Evolutionary conservation across 345 rosid genomes (phyloP), one percentile per base, ranked within the genome.

Genomic region (Viola odorata): DNA sequence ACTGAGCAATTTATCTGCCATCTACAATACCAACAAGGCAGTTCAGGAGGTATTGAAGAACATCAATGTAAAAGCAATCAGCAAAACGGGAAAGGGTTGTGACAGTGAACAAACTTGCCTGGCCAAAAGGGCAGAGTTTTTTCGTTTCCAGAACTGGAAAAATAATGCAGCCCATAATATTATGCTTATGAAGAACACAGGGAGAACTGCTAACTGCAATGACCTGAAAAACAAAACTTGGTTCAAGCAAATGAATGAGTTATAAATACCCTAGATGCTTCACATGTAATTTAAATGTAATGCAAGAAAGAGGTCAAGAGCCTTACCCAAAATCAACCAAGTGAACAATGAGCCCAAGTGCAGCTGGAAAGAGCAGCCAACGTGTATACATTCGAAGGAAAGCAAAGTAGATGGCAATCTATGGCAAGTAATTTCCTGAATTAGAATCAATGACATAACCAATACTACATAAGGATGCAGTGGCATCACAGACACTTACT

Each of bases 111-210:
- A 48, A 7, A 53, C 45, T 72, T 75, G 85, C 96, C 96, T 84
- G 62, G 88, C 85, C 49, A 90, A 62, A 64, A 92, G 81, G 41
- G 96, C 86, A 4, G 86, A 69, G 37, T 89, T 92, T 78, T 87
- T 89, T 60, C 96, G 91, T 77, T 89, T 92, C 98, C 98, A 89
- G 70, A 87, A 92, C 80, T 92, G 96, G 75, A 89, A 85, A 83
- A 92, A 85, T 78, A 89, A 69, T 61, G 84, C 91, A 13, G 91
- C 87, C 98, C 96, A 89, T 60, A 92, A 69, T 53, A 81, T 79
- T 76, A 79, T 73, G 70, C 82, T 69, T 17, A 83, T 60, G 65
- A 92, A 87, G 88, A 87, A 89, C 37, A 74, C 45, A 5, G 96
- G 98, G 56, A 87, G 92, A 54, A 76, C 85, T 67, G 85, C 75